A percentile compares a stretch with the other conserved stretches of the same genome.
Evolutionary conservation across 129 eudicot genomes (phyloP).

Genomic region (Calendula officinalis): DNA sequence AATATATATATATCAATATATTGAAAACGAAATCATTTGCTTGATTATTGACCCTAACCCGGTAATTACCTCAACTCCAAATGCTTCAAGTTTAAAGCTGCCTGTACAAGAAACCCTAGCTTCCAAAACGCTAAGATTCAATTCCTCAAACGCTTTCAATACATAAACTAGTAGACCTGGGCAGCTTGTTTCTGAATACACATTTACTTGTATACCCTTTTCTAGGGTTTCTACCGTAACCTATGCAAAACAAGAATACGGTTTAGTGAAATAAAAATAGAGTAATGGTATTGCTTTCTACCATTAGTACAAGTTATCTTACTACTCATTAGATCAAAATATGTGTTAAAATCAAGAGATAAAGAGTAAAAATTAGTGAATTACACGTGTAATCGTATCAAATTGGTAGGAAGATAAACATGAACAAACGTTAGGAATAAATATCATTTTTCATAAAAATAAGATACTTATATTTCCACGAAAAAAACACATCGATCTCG

Average conservation of each 20-base stretch:
- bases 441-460: no score
- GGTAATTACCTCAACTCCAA: slow-evolving; percentile 69
- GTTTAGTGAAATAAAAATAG: background rate
- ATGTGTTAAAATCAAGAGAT: no score
- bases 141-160: slow-evolving; percentile 73
- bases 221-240: slow-evolving; percentile 76
- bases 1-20: no score
- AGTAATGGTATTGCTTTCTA: no score
- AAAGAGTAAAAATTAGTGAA: no score
- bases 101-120: slow-evolving; percentile 93
- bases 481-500: background rate
- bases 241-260: slow-evolving; percentile 23
- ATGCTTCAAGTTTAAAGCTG: slow-evolving; percentile 69
- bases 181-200: slow-evolving; percentile 64
- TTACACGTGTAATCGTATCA: no score
- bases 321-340: no score
- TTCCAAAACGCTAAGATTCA: slow-evolving; percentile 74
- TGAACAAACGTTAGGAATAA: no score
- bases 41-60: slow-evolving; percentile 19
- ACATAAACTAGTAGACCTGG: slow-evolving; percentile 76
- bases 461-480: no score
- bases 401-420: no score
- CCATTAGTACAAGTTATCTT: no score
- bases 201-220: slow-evolving; percentile 71
- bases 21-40: background rate